Evolutionary conservation across 129 eudicot species (phyloP), one percentile per base, ranked within the genome.

Genomic region (Rutidosis leptorrhynchoides): DNA sequence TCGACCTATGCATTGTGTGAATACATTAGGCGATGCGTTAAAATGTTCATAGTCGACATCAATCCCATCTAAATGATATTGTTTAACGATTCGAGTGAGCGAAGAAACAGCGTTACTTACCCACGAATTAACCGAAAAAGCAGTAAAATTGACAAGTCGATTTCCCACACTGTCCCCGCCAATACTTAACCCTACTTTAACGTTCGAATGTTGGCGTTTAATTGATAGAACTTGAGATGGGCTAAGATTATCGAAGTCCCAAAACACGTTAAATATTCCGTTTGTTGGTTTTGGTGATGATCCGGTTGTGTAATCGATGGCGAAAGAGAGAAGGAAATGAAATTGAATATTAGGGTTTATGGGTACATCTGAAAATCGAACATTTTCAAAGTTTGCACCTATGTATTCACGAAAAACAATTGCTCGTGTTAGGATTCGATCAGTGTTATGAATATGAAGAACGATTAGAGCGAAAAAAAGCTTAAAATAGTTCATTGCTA

Each of bases 1-100:
- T 30, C 42, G 72, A 20, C 83, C 87, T 10, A 82, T 63, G 79
- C 87, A 78, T 5, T 82, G 51, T 0, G 87, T 65, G 37, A 79
- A 79, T 7, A 69, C 23, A 25, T 51, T 62, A 1, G 82, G 81
- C 9, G 67, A 20, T 4, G 45, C 73, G 74, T 79, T 45, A 25
- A 79, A 82, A 43, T 82, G 87, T 51, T 82, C 87, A 26, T 82
- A 82, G 26, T 82, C 84, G 12, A 82, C 64, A 70, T 82, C 83
- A 7, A 82, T 75, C 16, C 83, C 87, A 24, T 82, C 87, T 17
- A 82, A 22, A 22, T 75, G 9, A 6, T 70, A 74, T 23, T 74
- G 65, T 57, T 78, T 61, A 32, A 82, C 63, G 35, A 82, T 60
- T 16, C 73, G 58, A 6, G 81, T 82, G 17, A 82, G 74, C 0